Evolutionary conservation across 1,284 basidiomycete species (phyloP).

Genomic region (Inonotus obliquus): DNA sequence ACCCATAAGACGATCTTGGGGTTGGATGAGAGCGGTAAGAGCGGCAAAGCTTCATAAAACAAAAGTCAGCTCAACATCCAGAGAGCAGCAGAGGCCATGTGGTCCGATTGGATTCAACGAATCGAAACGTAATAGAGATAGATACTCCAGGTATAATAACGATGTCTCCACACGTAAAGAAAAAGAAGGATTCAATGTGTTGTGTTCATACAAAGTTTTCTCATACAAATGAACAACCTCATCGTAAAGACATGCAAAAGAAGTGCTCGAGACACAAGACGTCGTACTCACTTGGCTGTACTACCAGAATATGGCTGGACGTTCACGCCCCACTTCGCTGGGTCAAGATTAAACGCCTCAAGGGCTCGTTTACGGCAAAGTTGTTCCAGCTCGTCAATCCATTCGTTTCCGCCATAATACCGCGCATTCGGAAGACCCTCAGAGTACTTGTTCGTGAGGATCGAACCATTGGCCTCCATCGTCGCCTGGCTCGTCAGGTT

Average conservation of each 20-base stretch:
- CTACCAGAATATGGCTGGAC: slow-evolving; percentile 98
- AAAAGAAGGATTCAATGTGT: too few species aligned
- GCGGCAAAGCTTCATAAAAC: slow-evolving; percentile 83
- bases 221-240: neutral
- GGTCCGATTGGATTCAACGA: neutral
- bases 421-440: slow-evolving; percentile 93
- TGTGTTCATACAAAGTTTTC: neutral
- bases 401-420: slow-evolving; percentile 98
- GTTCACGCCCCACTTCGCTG: slow-evolving; percentile 95
- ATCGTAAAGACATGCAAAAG: neutral
- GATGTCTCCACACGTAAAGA: too few species aligned
- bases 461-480: slow-evolving; percentile 99
- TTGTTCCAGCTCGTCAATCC: slow-evolving; percentile 94
- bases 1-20: slow-evolving; percentile 99
- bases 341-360: slow-evolving; percentile 94
- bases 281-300: slow-evolving; percentile 40
- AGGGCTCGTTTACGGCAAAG: slow-evolving; percentile 96
- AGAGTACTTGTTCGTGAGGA: slow-evolving; percentile 98
- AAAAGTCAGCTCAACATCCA: neutral
- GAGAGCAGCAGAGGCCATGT: too few species aligned
- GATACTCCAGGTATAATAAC: too few species aligned
- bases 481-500: slow-evolving; percentile 91
- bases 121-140: neutral
- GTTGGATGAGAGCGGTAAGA: slow-evolving; percentile 94
- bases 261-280: neutral